phyloP scores from a whole-genome alignment of 768 basidiomycete genomes.

The Hypholoma sublateritium region DNA sequence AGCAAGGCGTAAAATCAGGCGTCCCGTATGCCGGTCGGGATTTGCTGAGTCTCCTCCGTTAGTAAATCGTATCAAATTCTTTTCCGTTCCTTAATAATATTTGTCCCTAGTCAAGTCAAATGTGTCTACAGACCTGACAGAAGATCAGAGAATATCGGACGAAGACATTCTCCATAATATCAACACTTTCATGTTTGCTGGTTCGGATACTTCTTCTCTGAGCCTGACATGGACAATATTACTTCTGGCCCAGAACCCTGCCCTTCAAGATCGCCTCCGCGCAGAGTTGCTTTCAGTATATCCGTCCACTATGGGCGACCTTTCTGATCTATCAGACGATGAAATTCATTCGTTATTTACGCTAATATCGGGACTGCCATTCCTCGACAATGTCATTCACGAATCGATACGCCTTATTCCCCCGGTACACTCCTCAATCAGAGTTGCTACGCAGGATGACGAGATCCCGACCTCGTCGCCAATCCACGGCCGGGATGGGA shows the following conservation, averaged over 20 bases:
- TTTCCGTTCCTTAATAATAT: background rate
- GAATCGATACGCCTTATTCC: slow-evolving; percentile 80
- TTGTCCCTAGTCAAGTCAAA: slow-evolving; percentile 75
- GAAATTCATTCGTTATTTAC: slow-evolving; percentile 62
- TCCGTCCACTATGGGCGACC: slow-evolving; percentile 34
- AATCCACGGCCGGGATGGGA: slow-evolving; percentile 51
- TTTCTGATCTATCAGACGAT: slow-evolving; percentile 54
- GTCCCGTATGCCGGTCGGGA: slow-evolving; percentile 64
- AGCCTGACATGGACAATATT: slow-evolving; percentile 84
- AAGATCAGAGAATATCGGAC: slow-evolving; percentile 78
- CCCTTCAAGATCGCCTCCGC: slow-evolving; percentile 69
- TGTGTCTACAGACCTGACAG: slow-evolving; percentile 63
- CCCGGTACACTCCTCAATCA: slow-evolving; percentile 78
- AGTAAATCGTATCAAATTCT: slow-evolving; percentile 26
- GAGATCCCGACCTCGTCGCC: slow-evolving; percentile 70
- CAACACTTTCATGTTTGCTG: slow-evolving; percentile 89
- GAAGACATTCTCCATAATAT: slow-evolving; percentile 84
- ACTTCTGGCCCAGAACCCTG: slow-evolving; percentile 66
- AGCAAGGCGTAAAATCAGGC: slow-evolving; percentile 55
- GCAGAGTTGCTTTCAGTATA: slow-evolving; percentile 57
- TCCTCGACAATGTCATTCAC: slow-evolving; percentile 72
- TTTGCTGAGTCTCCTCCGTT: slow-evolving; percentile 74
- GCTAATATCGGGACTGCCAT: slow-evolving; percentile 59
- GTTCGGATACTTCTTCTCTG: slow-evolving; percentile 85
- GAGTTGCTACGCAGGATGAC: slow-evolving; percentile 78